phyloP scores from a whole-genome alignment of 371 early-diverging fungal genomes.

The Mucor piriformis region DNA sequence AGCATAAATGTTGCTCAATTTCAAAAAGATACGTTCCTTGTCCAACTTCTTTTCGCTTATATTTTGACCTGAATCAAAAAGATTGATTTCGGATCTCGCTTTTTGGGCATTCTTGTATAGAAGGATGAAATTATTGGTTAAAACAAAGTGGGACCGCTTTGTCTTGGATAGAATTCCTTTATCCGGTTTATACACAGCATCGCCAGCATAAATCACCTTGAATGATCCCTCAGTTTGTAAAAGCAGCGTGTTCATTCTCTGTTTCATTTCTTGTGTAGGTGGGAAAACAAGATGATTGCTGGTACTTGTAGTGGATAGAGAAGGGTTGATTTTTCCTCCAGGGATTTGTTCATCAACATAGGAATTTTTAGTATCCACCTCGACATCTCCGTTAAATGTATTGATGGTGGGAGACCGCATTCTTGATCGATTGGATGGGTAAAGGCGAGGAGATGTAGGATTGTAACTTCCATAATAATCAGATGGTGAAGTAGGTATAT shows the following conservation, averaged over 20 bases:
- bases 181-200: slow-evolving; percentile 28
- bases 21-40: slow-evolving; percentile 30
- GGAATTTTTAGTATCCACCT: not conserved
- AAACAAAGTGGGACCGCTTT: slow-evolving; percentile 32
- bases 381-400: not conserved
- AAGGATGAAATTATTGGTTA: slow-evolving; percentile 38
- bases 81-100: slow-evolving; percentile 29
- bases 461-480: not conserved
- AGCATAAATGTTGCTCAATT: slow-evolving; percentile 30
- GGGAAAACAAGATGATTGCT: slow-evolving; percentile 16
- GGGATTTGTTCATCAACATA: not conserved
- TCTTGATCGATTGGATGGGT: not conserved
- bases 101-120: slow-evolving; percentile 39
- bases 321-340: not conserved
- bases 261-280: slow-evolving; percentile 15
- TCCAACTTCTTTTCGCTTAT: slow-evolving; percentile 5
- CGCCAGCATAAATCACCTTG: slow-evolving; percentile 39
- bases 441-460: not conserved
- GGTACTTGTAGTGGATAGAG: not conserved
- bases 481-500: not conserved
- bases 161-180: slow-evolving; percentile 13
- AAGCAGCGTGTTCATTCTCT: not conserved
- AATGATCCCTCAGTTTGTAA: slow-evolving; percentile 13
- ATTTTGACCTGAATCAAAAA: slow-evolving; percentile 7
- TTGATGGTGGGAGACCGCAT: too few species aligned